Percentiles rank a stretch among this genome's conserved stretches.
Evolutionary conservation across 371 early-diverging fungal genomes (phyloP).

Genomic region (Mucor sp.): DNA sequence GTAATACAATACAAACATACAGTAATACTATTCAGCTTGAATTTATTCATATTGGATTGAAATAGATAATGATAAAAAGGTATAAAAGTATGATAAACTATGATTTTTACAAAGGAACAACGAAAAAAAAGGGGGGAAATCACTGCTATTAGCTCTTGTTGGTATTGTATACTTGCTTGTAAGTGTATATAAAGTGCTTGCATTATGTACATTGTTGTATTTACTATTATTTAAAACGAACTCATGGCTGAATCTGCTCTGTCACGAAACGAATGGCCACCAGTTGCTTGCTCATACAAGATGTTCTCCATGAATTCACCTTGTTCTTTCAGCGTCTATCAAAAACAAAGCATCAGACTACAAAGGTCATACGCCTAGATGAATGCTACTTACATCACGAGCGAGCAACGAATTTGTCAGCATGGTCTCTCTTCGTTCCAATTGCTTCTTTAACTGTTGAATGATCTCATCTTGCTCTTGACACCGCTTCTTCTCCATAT

Average conservation of each 20-base stretch:
- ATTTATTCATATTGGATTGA: too few species aligned
- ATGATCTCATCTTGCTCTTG: conserved; percentile 2
- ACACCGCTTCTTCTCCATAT: background rate
- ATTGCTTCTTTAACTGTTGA: conserved; percentile 19
- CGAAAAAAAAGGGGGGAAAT: background rate
- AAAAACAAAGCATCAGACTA: background rate
- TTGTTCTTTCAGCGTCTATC: conserved; percentile 36
- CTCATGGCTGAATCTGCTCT: conserved; percentile 12
- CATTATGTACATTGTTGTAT: background rate
- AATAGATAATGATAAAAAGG: too few species aligned
- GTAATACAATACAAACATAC: too few species aligned
- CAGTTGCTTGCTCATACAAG: conserved; percentile 45
- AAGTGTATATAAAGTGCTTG: background rate
- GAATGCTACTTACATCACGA: conserved; percentile 32
- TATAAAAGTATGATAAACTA: background rate
- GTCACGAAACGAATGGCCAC: conserved; percentile 17
- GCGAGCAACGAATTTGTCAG: conserved; percentile 19
- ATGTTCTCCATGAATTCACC: conserved; percentile 46
- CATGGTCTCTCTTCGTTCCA: conserved; percentile 31
- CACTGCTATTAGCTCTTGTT: background rate
- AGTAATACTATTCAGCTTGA: too few species aligned
- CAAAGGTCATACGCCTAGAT: background rate
- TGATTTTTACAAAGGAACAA: background rate
- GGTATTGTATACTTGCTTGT: background rate
- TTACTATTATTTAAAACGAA: conserved; percentile 6